Base-by-base conservation (phyloP, 352 stramenopile genomes). In the Elongisporangium anandrum region DNA sequence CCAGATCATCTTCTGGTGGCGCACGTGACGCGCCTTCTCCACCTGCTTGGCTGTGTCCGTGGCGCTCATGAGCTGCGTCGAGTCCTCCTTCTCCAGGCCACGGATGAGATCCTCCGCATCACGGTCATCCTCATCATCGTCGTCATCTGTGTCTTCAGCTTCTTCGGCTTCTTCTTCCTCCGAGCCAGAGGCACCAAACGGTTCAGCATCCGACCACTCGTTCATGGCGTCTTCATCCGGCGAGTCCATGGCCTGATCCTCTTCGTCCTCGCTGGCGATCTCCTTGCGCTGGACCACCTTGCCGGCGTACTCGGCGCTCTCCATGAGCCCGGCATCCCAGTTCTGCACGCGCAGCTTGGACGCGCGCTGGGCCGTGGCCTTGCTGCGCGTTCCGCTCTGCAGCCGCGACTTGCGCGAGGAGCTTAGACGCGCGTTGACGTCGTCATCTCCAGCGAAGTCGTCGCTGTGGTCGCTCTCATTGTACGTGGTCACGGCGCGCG, bases 1-100 rank as follows among this genome's bases (percentile, higher is more conserved):
- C 84, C 85, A 95, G 9, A 95, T 61, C 1, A 94, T 39, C 62
- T 94, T 95, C 57, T 95, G 86, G 63, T 95, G 69, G 20, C 84
- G 79, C 61, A 94, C 84, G 49, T 94, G 82, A 6, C 71, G 79
- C 23, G 84, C 84, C 63, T 93, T 93, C 52, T 94, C 72, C 22
- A 91, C 61, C 16, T 90, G 54, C 57, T 89, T 90, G 48, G 83
- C 79, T n/a, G 66, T 89, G 66, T 95, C 82, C 52, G 85, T 85
- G n/a, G 69, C 63, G 29, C 72, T 78, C 75, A 94, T 88, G 47
- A 95, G 70, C 50, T 84, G 69, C 24, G 76, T 70, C 59, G 81
- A 88, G 64, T 95, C 83, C 56, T 90, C 74, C 56, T 93, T 88
- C 62, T 90, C 72, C 53, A 95, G 86, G 17, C 68, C 68, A 4